These are phyloP conservation scores for Tetrahymena thermophila DNA, from an alignment of 73 alveolate species.

Conservation along the genomic window DNA sequence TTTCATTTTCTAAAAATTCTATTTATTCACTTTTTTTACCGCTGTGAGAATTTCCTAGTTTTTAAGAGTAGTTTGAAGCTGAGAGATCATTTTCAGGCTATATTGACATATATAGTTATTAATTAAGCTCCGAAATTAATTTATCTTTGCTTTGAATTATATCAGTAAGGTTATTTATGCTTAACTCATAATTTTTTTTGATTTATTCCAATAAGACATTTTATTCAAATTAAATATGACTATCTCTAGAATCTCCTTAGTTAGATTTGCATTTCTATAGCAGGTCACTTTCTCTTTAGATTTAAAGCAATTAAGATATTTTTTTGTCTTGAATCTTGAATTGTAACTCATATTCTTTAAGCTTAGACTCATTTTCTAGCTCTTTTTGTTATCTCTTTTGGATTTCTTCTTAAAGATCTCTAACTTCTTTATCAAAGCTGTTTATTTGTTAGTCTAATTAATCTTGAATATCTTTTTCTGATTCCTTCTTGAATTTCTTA, in stretches of 20 bases:
- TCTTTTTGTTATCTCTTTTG: not conserved
- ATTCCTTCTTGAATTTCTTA: not conserved
- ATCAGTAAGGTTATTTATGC: not conserved
- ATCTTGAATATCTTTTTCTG: not conserved
- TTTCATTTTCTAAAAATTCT: not conserved
- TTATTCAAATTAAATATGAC: not conserved
- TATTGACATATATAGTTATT: not conserved
- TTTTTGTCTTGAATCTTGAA: not conserved
- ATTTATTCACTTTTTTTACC: not conserved
- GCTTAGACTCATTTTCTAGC: not conserved
- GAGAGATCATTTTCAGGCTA: not conserved
- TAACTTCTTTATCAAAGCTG: not conserved
- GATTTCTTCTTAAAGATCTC: not conserved
- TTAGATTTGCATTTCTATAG: not conserved
- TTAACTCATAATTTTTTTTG: not conserved
- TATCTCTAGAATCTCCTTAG: not conserved
- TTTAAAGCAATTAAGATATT: not conserved
- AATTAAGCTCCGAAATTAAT: not conserved
- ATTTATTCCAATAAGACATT: not conserved
- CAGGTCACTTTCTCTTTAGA: not conserved
- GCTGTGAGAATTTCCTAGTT: not conserved
- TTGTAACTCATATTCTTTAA: not conserved
- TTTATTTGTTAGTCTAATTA: not conserved
- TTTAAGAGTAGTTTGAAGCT: not conserved
- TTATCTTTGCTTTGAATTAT: not conserved